Percentiles rank a stretch among this genome's conserved stretches.
phyloP scores from a whole-genome alignment of 1,284 basidiomycete genomes.

The Moesziomyces sp. region DNA sequence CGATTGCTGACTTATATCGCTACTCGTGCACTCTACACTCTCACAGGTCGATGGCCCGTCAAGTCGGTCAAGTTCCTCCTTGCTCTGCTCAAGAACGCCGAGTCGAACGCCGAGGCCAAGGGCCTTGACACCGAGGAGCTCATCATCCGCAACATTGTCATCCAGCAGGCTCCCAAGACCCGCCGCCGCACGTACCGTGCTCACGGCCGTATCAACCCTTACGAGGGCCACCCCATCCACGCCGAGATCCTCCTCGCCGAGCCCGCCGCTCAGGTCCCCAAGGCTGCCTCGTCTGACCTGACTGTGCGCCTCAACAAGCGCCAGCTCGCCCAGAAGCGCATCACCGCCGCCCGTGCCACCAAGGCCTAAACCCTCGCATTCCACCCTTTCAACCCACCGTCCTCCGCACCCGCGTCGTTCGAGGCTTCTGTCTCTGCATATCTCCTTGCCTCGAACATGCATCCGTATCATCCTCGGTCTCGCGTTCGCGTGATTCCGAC shows the following conservation, averaged over 20 bases:
- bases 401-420: constrained; percentile 6
- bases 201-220: constrained; percentile 80
- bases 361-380: constrained; percentile 30
- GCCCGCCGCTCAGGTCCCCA: constrained; percentile 64
- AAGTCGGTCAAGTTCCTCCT: constrained; percentile 97
- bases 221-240: constrained; percentile 89
- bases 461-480: background rate
- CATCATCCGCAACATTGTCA: constrained; percentile 94
- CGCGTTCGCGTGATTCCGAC: background rate
- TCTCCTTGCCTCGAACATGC: constrained; percentile 1
- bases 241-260: constrained; percentile 75
- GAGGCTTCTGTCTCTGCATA: constrained; percentile 11
- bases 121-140: constrained; percentile 92
- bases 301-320: constrained; percentile 64
- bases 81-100: constrained; percentile 96
- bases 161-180: constrained; percentile 99
- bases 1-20: constrained; percentile 15
- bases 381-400: background rate
- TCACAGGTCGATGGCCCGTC: constrained; percentile 92
- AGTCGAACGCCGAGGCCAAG: constrained; percentile 99
- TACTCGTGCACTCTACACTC: background rate
- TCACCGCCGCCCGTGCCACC: constrained; percentile 56
- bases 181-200: constrained; percentile 99
- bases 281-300: constrained; percentile 53
- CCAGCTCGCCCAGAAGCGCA: constrained; percentile 64